Conservation (phyloP, 1,139 yeast species). For the Lodderomyces beijingensis region DNA sequence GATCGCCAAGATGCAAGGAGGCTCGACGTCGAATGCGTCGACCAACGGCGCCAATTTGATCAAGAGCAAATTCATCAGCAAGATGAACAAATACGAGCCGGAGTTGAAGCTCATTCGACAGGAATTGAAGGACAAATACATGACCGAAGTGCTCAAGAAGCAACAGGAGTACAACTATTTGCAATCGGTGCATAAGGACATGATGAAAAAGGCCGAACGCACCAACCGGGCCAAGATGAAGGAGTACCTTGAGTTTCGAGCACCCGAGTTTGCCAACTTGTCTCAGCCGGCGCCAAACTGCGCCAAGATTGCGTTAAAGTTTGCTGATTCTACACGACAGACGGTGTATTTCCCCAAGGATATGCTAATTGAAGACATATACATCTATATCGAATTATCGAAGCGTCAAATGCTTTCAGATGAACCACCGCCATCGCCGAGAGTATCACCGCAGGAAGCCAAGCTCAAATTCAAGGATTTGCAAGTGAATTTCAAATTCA, state of each 20-base stretch:
- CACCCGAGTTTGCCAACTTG: slow-evolving; percentile 35
- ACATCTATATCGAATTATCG: slow-evolving; percentile 50
- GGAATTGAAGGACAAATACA: slow-evolving; percentile 58
- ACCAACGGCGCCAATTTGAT: slow-evolving; percentile 16
- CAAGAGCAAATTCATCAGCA: slow-evolving; percentile 35
- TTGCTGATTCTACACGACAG: slow-evolving; percentile 47
- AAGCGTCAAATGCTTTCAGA: slow-evolving; percentile 13
- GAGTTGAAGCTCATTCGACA: slow-evolving; percentile 53
- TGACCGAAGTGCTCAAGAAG: slow-evolving; percentile 56
- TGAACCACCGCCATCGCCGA: slow-evolving; percentile 33
- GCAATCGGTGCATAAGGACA: slow-evolving; percentile 59
- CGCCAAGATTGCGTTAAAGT: slow-evolving; percentile 58
- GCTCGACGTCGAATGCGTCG: slow-evolving; percentile 7
- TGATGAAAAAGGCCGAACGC: slow-evolving; percentile 24
- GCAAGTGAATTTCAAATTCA: slow-evolving; percentile 27
- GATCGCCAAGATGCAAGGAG: slow-evolving; percentile 67
- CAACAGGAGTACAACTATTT: slow-evolving; percentile 81
- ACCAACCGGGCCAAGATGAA: slow-evolving; percentile 19
- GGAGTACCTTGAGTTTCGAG: slow-evolving; percentile 40
- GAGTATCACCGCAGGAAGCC: slow-evolving; percentile 28
- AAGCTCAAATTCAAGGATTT: slow-evolving; percentile 19
- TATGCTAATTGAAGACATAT: slow-evolving; percentile 50
- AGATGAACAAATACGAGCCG: slow-evolving; percentile 56
- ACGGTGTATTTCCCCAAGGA: slow-evolving; percentile 47
- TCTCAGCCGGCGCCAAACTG: slow-evolving; percentile 15